Evolutionary conservation across 2,329 filamentous ascomycete genomes (phyloP), one percentile per base, ranked within the genome.

Genomic region (Trichoderma lentiforme): DNA sequence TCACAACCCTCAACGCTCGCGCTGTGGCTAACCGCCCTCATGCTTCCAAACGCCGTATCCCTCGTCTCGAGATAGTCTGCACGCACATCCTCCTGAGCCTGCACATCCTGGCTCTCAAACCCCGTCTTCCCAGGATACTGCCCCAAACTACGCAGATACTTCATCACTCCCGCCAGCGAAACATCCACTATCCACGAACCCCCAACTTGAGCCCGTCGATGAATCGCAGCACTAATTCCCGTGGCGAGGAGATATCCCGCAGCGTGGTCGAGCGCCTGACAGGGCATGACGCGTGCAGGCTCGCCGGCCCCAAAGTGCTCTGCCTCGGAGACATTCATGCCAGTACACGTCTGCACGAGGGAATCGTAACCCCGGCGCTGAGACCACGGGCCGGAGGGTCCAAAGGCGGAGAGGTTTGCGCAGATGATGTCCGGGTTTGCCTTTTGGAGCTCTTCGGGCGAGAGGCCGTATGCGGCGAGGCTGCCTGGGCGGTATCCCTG

Each of bases 401-500:
- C 87, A 72, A 86, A 90, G 0, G 88, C 87, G 1, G 85, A 87
- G 26, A 90, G 74, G 64, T 83, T 88, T 2, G 86, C 87, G 6
- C 82, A 79, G 30, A 89, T 80, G 14, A 89, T 80, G 1, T 79
- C 80, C 0, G 85, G 82, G 28, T 85, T 85, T 4, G 80, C 62
- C 26, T 76, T 74, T 1, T 77, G 74, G 0, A 88, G 76, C 0
- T 82, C 79, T 7, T 81, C 79, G 0, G 79, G 75, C 0, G 79
- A 79, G 6, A 80, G 75, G 0, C 86, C 86, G 24, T 83, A 79
- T 0, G 79, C 76, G 0, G 83, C 83, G 0, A 88, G 80, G 73
- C 60, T 69, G 2, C 89, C 89, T 0, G 90, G 90, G 1, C 91
- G 86, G 77, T 91, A 92, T 3, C 90, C 90, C 76, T 92, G 89